Conservation (phyloP, 116 monocot species). For the Dioscorea cayenensis region DNA sequence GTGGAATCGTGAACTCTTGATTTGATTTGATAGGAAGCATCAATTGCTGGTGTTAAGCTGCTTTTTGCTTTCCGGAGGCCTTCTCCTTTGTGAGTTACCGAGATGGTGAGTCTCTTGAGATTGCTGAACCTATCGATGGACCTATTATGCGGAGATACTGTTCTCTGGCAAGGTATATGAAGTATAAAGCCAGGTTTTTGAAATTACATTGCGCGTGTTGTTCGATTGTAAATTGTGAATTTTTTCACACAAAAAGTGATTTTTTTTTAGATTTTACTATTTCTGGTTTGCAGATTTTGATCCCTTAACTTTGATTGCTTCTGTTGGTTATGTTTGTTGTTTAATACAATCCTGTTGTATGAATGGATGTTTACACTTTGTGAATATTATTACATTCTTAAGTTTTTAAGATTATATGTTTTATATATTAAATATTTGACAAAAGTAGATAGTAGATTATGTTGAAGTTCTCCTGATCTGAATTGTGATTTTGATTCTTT, state of each 20-base stretch:
- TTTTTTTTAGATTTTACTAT: not conserved
- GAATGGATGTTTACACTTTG: not conserved
- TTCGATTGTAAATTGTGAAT: not conserved
- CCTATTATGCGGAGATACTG: slow-evolving; percentile 82
- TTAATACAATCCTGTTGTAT: not conserved
- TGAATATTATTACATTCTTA: too few species aligned
- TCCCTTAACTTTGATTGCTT: not conserved
- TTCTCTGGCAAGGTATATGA: slow-evolving; percentile 65
- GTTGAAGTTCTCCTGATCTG: too few species aligned
- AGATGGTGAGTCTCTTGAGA: slow-evolving; percentile 59
- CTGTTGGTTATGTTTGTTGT: too few species aligned
- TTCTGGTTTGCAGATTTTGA: not conserved
- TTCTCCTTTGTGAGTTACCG: slow-evolving; percentile 67
- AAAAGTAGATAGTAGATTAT: too few species aligned
- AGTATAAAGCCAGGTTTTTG: too few species aligned
- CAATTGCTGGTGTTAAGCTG: slow-evolving; percentile 58
- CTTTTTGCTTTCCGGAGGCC: slow-evolving; percentile 81
- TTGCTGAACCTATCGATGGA: slow-evolving; percentile 76
- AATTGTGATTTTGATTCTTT: not conserved
- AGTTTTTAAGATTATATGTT: too few species aligned
- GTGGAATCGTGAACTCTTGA: not conserved
- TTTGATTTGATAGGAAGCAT: slow-evolving; percentile 54
- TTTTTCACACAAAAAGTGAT: not conserved
- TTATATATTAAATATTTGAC: too few species aligned
- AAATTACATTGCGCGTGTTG: not conserved